Percentiles rank a stretch among this genome's conserved stretches.
phyloP scores from a whole-genome alignment of 805 yeast genomes.

The Saturnispora besseyi region DNA sequence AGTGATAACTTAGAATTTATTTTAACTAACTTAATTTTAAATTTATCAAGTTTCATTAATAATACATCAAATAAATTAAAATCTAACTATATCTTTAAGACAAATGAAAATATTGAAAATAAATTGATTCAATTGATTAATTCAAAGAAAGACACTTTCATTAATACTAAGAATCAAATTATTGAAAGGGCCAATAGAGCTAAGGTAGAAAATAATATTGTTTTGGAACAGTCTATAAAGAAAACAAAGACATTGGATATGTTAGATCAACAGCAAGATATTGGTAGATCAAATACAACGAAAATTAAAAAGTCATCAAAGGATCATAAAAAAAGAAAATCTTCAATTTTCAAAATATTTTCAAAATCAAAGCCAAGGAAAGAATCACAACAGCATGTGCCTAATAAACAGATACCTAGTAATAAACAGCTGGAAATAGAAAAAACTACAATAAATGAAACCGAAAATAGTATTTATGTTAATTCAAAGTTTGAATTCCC shows the following conservation, averaged over 20 bases:
- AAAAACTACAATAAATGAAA: not conserved
- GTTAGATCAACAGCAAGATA: not conserved
- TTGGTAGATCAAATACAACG: slow-evolving; percentile 8
- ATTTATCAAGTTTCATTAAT: not conserved
- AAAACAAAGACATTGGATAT: not conserved
- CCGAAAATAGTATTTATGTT: slow-evolving; percentile 20
- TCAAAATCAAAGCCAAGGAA: not conserved
- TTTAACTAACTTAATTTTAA: slow-evolving; percentile 29
- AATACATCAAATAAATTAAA: slow-evolving; percentile 26
- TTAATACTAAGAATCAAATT: slow-evolving; percentile 2
- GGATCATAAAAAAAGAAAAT: not conserved
- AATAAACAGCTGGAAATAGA: not conserved
- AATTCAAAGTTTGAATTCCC: slow-evolving; percentile 29
- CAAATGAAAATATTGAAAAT: slow-evolving; percentile 22
- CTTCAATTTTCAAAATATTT: slow-evolving; percentile 5
- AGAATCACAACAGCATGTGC: not conserved
- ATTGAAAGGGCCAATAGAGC: slow-evolving; percentile 7
- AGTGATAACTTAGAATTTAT: slow-evolving; percentile 28
- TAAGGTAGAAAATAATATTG: slow-evolving; percentile 10
- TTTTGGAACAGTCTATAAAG: not conserved
- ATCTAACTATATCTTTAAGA: slow-evolving; percentile 21
- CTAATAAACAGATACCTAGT: not conserved
- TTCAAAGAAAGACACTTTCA: not conserved
- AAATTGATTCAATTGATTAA: slow-evolving; percentile 9
- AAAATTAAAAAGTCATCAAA: slow-evolving; percentile 3